These are phyloP conservation scores for Fusarium virguliforme DNA, from an alignment of 2,329 filamentous ascomycete species.

Conservation along the genomic window DNA sequence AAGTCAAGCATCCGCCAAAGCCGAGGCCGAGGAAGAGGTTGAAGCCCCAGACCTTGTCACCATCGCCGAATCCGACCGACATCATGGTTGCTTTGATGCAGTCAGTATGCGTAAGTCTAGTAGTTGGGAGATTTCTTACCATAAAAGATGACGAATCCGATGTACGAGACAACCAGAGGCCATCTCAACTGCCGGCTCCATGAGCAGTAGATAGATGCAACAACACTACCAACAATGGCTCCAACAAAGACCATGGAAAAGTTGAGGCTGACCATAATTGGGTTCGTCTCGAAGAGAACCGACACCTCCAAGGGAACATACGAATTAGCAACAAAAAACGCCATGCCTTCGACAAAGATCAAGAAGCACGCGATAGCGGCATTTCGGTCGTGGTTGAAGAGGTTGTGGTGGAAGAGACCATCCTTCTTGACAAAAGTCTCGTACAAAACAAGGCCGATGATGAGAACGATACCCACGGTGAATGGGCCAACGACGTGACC, in stretches of 20 bases:
- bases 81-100: background rate
- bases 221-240: background rate
- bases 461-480: background rate
- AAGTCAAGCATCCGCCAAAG: background rate
- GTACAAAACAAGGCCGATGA: background rate
- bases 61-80: conserved; percentile 1
- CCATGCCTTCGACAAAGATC: background rate
- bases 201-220: background rate
- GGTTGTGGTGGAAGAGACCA: background rate
- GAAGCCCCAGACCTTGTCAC: background rate
- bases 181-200: conserved; percentile 1
- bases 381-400: conserved; percentile 1
- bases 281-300: background rate
- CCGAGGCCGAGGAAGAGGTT: background rate
- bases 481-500: background rate
- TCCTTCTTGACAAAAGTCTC: background rate
- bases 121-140: background rate
- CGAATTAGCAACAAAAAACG: background rate
- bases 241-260: conserved; percentile 1
- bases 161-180: background rate
- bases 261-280: background rate
- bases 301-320: background rate
- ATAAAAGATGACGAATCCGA: background rate
- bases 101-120: background rate
- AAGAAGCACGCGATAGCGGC: conserved; percentile 1